Evolutionary conservation across 2,329 filamentous ascomycete species (phyloP).

Genomic region (Colletotrichum sp.): DNA sequence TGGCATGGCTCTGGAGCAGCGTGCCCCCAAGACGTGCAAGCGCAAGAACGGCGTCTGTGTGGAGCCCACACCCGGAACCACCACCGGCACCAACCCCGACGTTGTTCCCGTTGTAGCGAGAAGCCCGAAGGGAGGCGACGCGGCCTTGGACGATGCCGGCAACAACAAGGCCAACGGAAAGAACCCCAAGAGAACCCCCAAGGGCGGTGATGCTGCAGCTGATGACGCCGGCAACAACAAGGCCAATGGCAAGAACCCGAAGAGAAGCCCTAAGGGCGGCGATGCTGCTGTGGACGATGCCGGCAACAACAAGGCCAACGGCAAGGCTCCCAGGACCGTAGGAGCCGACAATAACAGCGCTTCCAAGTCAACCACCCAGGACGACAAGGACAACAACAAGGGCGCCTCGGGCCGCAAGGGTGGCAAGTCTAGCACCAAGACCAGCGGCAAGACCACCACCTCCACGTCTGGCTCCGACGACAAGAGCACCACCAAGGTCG

Average conservation of each 20-base stretch:
- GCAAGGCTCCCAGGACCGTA: neutral
- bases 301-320: neutral
- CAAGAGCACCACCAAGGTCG: neutral
- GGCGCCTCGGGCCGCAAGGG: neutral
- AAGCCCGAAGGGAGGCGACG: neutral
- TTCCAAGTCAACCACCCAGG: neutral
- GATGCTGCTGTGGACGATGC: neutral
- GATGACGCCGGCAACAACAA: neutral
- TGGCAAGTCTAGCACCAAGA: neutral
- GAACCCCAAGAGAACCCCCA: neutral
- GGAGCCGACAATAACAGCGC: neutral
- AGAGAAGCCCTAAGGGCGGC: neutral
- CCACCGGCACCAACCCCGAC: neutral
- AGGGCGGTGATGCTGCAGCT: neutral
- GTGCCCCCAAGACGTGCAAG: neutral
- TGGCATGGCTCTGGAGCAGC: neutral
- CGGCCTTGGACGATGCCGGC: neutral
- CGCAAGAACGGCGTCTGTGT: neutral
- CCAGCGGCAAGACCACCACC: neutral
- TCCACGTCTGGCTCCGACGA: neutral
- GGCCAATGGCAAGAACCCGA: neutral
- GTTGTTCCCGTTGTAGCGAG: neutral
- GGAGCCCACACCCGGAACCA: neutral
- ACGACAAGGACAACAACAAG: neutral
- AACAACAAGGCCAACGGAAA: neutral